Conservation (phyloP, 2,329 filamentous ascomycete species). For the Chaetothyriales sp. region DNA sequence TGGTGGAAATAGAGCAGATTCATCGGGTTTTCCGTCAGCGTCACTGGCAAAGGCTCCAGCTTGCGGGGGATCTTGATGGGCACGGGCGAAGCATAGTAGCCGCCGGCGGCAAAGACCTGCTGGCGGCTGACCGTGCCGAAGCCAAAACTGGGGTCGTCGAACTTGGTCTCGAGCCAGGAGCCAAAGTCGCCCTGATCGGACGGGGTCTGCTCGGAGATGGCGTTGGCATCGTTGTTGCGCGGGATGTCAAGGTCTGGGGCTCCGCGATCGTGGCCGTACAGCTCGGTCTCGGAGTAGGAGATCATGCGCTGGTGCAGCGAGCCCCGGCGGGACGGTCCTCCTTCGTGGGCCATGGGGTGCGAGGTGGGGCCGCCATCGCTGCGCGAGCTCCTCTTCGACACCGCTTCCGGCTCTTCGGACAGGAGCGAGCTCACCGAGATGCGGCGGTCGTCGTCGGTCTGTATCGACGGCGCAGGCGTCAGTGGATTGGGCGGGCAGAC, state of each 20-base stretch:
- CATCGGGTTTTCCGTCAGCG: constrained; percentile 59
- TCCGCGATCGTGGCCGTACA: constrained; percentile 61
- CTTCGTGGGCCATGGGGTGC: constrained; percentile 3
- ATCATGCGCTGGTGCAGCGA: constrained; percentile 18
- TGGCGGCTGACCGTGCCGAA: constrained; percentile 36
- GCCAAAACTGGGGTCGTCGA: constrained; percentile 30
- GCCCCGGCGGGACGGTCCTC: constrained; percentile 12
- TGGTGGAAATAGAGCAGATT: constrained; percentile 64
- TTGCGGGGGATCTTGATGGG: constrained; percentile 48
- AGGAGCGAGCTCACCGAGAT: constrained; percentile 55
- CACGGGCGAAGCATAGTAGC: constrained; percentile 59
- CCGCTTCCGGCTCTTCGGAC: constrained; percentile 34
- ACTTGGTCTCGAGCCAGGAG: constrained; percentile 17
- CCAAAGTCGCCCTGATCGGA: constrained; percentile 21
- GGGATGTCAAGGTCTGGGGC: constrained; percentile 55
- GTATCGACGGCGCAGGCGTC: constrained; percentile 30
- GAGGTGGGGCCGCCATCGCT: constrained; percentile 8
- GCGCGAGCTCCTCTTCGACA: constrained; percentile 1
- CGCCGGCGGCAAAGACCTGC: constrained; percentile 43
- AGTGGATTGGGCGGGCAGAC: constrained; percentile 22
- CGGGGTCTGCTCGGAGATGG: constrained; percentile 42
- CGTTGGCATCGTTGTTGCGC: constrained; percentile 56
- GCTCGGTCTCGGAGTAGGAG: constrained; percentile 17
- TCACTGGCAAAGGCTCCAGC: constrained; percentile 42
- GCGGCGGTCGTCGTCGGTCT: constrained; percentile 33